phyloP scores from a whole-genome alignment of 73 alveolate genomes.

The Paramecium sexaurelia region DNA sequence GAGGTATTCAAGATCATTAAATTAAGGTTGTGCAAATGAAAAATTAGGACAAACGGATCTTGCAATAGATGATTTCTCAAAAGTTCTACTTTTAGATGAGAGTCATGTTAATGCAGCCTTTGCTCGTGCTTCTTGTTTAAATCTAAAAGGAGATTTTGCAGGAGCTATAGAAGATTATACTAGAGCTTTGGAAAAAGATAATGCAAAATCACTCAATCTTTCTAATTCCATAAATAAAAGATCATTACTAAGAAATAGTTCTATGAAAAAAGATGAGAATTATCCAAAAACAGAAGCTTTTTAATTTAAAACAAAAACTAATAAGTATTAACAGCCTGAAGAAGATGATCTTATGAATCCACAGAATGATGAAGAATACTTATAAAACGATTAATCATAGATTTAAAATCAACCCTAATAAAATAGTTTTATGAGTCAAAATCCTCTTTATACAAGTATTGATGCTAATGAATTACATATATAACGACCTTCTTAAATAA shows the following conservation, averaged over 20 bases:
- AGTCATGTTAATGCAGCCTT: constrained; percentile 94
- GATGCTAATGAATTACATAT: constrained; percentile 7
- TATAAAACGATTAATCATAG: constrained; percentile 14
- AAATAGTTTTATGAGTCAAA: constrained; percentile 4
- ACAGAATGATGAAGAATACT: constrained; percentile 26
- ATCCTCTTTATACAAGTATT: constrained; percentile 20
- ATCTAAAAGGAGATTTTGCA: constrained; percentile 91
- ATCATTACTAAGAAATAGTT: constrained; percentile 10
- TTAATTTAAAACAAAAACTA: background rate
- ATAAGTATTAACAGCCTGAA: background rate
- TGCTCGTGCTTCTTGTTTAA: constrained; percentile 95
- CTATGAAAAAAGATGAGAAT: background rate
- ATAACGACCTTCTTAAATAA: background rate
- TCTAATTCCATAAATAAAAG: constrained; percentile 34
- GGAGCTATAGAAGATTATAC: constrained; percentile 97
- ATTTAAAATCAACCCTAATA: background rate
- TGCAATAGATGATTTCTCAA: constrained; percentile 88
- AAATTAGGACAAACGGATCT: constrained; percentile 85
- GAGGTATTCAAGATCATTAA: constrained; percentile 63
- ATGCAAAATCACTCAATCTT: constrained; percentile 57
- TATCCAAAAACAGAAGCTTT: constrained; percentile 2
- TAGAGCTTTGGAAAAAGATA: constrained; percentile 94
- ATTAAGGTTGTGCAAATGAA: constrained; percentile 85
- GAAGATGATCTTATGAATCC: constrained; percentile 53
- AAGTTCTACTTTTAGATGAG: constrained; percentile 90